Evolutionary conservation across 208 protist genomes (phyloP).

Genomic region (Wallacemonas sp.): DNA sequence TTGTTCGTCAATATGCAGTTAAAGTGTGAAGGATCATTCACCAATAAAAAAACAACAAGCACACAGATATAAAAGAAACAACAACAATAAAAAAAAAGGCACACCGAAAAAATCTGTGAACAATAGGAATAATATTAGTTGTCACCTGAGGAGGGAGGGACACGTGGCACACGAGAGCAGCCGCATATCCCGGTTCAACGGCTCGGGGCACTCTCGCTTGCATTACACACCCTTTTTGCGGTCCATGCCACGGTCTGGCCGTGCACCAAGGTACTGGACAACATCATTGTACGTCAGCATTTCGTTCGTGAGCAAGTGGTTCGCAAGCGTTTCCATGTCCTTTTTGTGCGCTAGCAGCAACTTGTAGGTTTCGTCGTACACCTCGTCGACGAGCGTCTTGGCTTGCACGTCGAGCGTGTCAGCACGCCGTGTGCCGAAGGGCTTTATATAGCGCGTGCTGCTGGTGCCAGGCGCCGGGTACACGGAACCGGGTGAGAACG

Average conservation of each 20-base stretch:
- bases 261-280: constrained; percentile 70
- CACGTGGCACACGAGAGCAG: too few relatives aligned
- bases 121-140: too few relatives aligned
- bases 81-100: too few relatives aligned
- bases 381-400: constrained; percentile 76
- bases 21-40: too few relatives aligned
- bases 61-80: too few relatives aligned
- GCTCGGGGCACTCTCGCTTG: too few relatives aligned
- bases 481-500: constrained; percentile 62
- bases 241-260: constrained; percentile 40
- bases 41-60: too few relatives aligned
- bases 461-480: constrained; percentile 72
- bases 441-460: constrained; percentile 75
- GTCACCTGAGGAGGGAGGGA: too few relatives aligned
- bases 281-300: constrained; percentile 82
- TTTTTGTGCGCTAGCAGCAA: constrained; percentile 75
- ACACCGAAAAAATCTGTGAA: too few relatives aligned
- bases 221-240: constrained; percentile 50
- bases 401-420: constrained; percentile 90
- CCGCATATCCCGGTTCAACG: too few relatives aligned
- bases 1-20: too few relatives aligned
- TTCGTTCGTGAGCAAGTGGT: constrained; percentile 83
- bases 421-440: constrained; percentile 83
- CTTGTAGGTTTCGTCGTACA: constrained; percentile 68
- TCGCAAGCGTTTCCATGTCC: constrained; percentile 84